Base-by-base conservation (phyloP, 2,329 filamentous ascomycete species). In the Grosmannia serpens region DNA sequence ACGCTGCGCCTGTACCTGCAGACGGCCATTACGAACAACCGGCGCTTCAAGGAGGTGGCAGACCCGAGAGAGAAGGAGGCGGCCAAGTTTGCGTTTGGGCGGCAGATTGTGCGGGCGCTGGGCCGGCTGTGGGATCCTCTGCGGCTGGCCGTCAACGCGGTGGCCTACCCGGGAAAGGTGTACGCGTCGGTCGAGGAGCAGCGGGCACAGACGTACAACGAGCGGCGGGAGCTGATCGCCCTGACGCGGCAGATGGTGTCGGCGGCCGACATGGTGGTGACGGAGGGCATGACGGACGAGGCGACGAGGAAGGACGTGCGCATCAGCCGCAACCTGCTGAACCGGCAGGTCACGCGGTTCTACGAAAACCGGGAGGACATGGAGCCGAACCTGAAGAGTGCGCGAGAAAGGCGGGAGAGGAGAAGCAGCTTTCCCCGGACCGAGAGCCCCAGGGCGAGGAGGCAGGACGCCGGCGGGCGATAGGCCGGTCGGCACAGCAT, bases 1-100 rank as follows among this genome's bases (percentile, higher is more conserved):
- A 69, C 76, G 22, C 69, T 87, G 60, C 74, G 75, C 46, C 67
- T 76, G 8, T 88, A 85, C 68, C 73, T 88, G 31, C 75, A 78
- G 41, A 70, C 81, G 17, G 78, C 82, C 5, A 71, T 83, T 51
- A 73, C 72, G 53, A 77, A 69, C 66, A 73, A 75, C 67, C 72
- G 69, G 26, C 67, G 71, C 35, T 70, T 77, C 61, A 70, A 71
- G 27, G 53, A 62, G 20, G 64, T 65, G 55, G 67, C 69, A 15
- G 63, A 67, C n/a, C 59, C 63, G 1, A 70, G 71, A 38, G n/a
- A 56, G n/a, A 57, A 64, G n/a, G 62, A 63, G 24, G 67, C 60
- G 9, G 74, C 73, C 49, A 74, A 75, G 65, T 67, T 66, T 8
- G 73, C 70, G 0, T 79, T 78, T 64, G 81, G 77, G 59, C 65